A percentile compares a stretch with the other conserved stretches of the same genome.
These are phyloP conservation scores for Naganishia sp. DNA, from an alignment of 1,284 basidiomycete genomes.

Conservation along the genomic window DNA sequence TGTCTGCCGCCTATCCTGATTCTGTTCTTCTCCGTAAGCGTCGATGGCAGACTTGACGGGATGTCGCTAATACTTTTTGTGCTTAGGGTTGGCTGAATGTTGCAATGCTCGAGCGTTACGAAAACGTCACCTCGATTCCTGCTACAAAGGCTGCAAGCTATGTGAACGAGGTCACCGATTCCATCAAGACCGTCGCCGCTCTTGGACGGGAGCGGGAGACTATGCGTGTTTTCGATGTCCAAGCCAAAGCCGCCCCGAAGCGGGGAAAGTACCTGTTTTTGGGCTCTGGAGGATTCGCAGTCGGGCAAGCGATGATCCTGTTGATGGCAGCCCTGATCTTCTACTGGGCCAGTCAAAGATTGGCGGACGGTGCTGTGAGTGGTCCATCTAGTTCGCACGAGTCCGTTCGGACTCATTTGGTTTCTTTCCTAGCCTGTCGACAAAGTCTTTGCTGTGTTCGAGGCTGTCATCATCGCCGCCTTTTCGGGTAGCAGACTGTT, in stretches of 20 bases:
- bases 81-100: conserved; percentile 38
- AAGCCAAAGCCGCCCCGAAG: conserved; percentile 16
- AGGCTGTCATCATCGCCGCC: conserved; percentile 52
- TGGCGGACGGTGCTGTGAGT: conserved; percentile 34
- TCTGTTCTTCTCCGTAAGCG: conserved; percentile 20
- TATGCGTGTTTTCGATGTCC: conserved; percentile 36
- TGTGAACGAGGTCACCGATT: conserved; percentile 54
- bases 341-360: conserved; percentile 49
- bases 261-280: conserved; percentile 39
- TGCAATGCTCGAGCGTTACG: conserved; percentile 40
- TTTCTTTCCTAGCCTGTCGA: conserved; percentile 34
- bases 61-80: conserved; percentile 22
- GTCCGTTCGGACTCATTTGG: background rate
- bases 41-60: too few relatives aligned
- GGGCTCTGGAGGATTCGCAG: conserved; percentile 48
- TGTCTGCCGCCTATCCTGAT: conserved; percentile 47
- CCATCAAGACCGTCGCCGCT: conserved; percentile 52
- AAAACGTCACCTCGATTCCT: conserved; percentile 47
- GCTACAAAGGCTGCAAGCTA: conserved; percentile 47
- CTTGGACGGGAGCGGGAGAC: conserved; percentile 51
- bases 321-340: conserved; percentile 50
- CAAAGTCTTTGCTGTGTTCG: conserved; percentile 47
- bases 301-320: conserved; percentile 49
- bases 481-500: conserved; percentile 45
- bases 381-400: background rate